These are phyloP conservation scores for Terfezia claveryi DNA, from an alignment of 495 filamentous ascomycete species.

Conservation along the genomic window DNA sequence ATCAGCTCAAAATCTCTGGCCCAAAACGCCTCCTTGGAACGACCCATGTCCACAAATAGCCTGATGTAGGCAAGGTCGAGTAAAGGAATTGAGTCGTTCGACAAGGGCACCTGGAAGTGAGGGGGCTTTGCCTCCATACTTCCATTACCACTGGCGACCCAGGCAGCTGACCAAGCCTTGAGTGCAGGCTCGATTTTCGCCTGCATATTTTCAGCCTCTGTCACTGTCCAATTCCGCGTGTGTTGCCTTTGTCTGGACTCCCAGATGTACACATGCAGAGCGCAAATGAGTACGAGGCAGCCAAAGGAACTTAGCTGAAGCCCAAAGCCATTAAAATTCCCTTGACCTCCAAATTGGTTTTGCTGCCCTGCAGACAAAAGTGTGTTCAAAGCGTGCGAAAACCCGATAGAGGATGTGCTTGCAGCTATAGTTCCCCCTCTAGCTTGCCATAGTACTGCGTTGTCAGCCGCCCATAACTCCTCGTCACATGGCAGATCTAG, in stretches of 20 bases:
- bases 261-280: slow-evolving; percentile 96
- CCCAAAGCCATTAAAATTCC: slow-evolving; percentile 9
- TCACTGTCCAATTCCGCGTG: slow-evolving; percentile 71
- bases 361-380: slow-evolving; percentile 33
- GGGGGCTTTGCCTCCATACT: slow-evolving; percentile 46
- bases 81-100: slow-evolving; percentile 85
- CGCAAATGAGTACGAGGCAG: slow-evolving; percentile 82
- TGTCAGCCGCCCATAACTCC: slow-evolving; percentile 72
- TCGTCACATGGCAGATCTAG: slow-evolving; percentile 88
- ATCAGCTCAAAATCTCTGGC: slow-evolving; percentile 82
- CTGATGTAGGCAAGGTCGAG: slow-evolving; percentile 86
- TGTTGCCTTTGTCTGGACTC: slow-evolving; percentile 83
- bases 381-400: slow-evolving; percentile 54
- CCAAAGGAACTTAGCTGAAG: slow-evolving; percentile 61
- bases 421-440: slow-evolving; percentile 46
- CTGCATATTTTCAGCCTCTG: slow-evolving; percentile 91
- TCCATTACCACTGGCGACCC: slow-evolving; percentile 75
- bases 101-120: slow-evolving; percentile 67
- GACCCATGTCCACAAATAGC: slow-evolving; percentile 76
- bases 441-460: slow-evolving; percentile 50
- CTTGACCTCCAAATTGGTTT: slow-evolving; percentile 22
- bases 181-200: slow-evolving; percentile 87
- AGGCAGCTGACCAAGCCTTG: slow-evolving; percentile 85
- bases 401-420: slow-evolving; percentile 43
- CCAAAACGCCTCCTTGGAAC: slow-evolving; percentile 88